Evolutionary conservation across 169 alveolate species (phyloP).

Genomic region (Plasmodium inui): DNA sequence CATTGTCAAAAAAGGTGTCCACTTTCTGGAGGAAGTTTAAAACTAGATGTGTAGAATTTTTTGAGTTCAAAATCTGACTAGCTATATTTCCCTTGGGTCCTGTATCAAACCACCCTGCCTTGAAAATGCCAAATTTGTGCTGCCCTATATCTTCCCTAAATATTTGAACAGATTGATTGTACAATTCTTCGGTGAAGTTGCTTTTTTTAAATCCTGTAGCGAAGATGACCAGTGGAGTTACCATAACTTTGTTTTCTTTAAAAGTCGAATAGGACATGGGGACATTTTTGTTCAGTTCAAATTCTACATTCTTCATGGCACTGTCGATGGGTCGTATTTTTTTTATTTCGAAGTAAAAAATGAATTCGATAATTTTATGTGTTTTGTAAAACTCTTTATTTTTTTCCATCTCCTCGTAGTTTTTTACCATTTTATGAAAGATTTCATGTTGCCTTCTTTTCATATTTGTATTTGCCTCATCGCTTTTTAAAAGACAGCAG

Average conservation of each 20-base stretch:
- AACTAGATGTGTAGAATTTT: conserved; percentile 2
- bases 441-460: conserved; percentile 52
- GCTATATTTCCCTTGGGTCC: conserved; percentile 74
- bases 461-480: conserved; percentile 44
- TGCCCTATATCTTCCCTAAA: conserved; percentile 27
- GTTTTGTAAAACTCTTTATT: conserved; percentile 45
- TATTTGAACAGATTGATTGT: conserved; percentile 30
- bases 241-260: not conserved
- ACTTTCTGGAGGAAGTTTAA: conserved; percentile 46
- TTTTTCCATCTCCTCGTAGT: conserved; percentile 47
- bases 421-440: conserved; percentile 52
- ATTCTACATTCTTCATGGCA: conserved; percentile 29
- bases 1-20: conserved; percentile 31
- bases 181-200: conserved; percentile 28
- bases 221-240: conserved; percentile 47
- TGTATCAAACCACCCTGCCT: conserved; percentile 62
- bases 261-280: not conserved
- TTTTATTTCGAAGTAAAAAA: conserved; percentile 43
- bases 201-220: conserved; percentile 73
- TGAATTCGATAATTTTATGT: conserved; percentile 56
- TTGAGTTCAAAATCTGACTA: conserved; percentile 35
- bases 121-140: conserved; percentile 31
- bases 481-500: conserved; percentile 32
- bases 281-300: conserved; percentile 34
- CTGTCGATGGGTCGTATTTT: conserved; percentile 8